Evolutionary conservation across 371 early-diverging fungal species (phyloP).

Genomic region (Fennellomyces sp.): DNA sequence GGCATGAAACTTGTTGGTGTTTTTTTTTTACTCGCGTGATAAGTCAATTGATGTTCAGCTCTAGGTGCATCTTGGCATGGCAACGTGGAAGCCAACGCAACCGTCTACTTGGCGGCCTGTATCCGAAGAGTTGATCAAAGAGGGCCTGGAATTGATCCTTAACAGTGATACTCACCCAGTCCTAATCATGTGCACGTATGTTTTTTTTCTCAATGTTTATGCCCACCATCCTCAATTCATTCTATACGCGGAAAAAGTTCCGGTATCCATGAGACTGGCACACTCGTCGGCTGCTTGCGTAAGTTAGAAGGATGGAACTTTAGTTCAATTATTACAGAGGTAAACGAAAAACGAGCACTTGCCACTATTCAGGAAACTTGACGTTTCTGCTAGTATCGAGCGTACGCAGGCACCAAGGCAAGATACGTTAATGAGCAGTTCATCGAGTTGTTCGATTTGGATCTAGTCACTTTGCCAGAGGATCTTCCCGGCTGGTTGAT

Average conservation of each 20-base stretch:
- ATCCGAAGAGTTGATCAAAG: constrained; percentile 93
- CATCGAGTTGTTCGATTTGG: constrained; percentile 93
- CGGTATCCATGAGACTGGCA: constrained; percentile 81
- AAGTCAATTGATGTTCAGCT: neutral
- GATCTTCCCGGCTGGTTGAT: constrained; percentile 82
- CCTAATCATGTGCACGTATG: constrained; percentile 89
- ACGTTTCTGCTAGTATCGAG: constrained; percentile 71
- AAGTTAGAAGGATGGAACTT: constrained; percentile 96
- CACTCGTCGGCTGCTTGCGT: constrained; percentile 91
- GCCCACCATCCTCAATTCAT: neutral
- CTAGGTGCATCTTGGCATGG: constrained; percentile 72
- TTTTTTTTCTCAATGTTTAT: neutral
- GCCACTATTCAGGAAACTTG: neutral
- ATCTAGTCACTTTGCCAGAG: constrained; percentile 84
- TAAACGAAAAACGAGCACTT: constrained; percentile 18
- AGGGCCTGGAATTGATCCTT: constrained; percentile 84
- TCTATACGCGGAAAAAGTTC: constrained; percentile 52
- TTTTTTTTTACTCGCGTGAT: neutral
- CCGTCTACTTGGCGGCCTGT: constrained; percentile 86
- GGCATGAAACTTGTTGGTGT: constrained; percentile 57
- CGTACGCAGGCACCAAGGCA: constrained; percentile 86
- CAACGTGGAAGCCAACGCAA: constrained; percentile 54
- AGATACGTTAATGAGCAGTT: constrained; percentile 92
- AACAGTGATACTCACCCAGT: constrained; percentile 81
- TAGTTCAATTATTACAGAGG: constrained; percentile 92